Evolutionary conservation across 2,329 filamentous ascomycete species (phyloP).

Genomic region (Xylariaceae sp.): DNA sequence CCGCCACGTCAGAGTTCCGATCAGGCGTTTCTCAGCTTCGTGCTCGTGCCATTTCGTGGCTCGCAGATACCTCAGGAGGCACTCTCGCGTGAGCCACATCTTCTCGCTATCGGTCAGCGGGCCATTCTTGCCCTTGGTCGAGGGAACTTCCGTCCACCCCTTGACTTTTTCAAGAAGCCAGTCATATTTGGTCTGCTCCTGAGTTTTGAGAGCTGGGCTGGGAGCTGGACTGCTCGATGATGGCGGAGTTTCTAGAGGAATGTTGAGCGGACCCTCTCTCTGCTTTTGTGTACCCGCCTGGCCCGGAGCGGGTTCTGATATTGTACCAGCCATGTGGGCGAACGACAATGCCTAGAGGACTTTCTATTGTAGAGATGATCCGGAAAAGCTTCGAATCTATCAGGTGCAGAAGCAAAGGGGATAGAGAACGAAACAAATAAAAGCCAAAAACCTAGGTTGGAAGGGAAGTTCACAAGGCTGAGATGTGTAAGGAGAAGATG

Average conservation of each 20-base stretch:
- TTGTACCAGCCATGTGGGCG: constrained; percentile 11
- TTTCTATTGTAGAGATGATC: no score
- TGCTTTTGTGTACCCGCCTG: constrained; percentile 20
- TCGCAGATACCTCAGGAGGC: constrained; percentile 84
- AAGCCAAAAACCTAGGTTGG: no score
- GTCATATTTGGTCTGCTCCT: constrained; percentile 79
- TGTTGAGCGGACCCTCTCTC: constrained; percentile 34
- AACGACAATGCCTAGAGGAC: no score
- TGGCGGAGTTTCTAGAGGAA: constrained; percentile 54
- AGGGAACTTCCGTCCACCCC: constrained; percentile 63
- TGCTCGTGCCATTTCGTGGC: constrained; percentile 84
- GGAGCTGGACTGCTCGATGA: constrained; percentile 52
- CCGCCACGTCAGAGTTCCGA: constrained; percentile 78
- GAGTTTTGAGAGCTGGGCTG: constrained; percentile 58
- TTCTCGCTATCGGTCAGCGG: constrained; percentile 74
- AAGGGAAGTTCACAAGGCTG: no score
- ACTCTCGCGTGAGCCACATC: constrained; percentile 88
- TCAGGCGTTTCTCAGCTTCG: constrained; percentile 72
- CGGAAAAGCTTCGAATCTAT: no score
- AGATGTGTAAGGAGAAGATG: no score
- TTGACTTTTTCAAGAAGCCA: constrained; percentile 65
- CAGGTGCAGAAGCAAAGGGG: not conserved
- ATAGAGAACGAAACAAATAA: not conserved
- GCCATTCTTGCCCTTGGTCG: constrained; percentile 50
- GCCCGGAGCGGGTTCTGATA: constrained; percentile 10